phyloP scores from a whole-genome alignment of 1,139 yeast genomes.

The Protomyces arabidopsidicola region DNA sequence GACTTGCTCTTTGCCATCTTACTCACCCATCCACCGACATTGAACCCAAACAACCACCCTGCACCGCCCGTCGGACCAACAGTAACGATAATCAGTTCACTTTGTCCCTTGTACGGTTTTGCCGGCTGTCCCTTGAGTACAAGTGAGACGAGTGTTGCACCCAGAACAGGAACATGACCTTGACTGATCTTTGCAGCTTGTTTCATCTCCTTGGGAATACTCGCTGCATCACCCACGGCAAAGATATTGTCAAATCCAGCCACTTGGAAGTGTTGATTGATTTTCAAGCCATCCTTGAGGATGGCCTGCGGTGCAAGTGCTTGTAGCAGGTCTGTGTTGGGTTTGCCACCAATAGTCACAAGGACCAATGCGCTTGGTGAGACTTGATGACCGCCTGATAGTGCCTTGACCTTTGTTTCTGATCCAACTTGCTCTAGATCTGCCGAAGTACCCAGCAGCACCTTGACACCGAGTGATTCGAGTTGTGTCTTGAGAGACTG shows the following conservation, averaged over 20 bases:
- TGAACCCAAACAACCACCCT: conserved; percentile 21
- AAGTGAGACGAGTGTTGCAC: conserved; percentile 6
- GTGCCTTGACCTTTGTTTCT: neutral
- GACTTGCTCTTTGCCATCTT: conserved; percentile 22
- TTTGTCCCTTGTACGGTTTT: conserved; percentile 7
- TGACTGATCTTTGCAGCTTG: conserved; percentile 17
- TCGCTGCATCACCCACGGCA: conserved; percentile 11
- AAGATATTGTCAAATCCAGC: conserved; percentile 8
- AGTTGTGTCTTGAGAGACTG: conserved; percentile 4
- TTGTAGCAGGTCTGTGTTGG: conserved; percentile 8
- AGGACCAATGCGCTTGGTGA: neutral
- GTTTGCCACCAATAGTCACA: conserved; percentile 11
- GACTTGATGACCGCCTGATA: conserved; percentile 2
- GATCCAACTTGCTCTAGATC: neutral
- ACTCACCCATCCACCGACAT: conserved; percentile 15
- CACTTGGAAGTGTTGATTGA: conserved; percentile 12
- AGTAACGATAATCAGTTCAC: conserved; percentile 19
- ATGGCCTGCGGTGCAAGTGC: conserved; percentile 5
- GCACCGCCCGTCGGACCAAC: conserved; percentile 25
- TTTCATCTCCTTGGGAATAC: conserved; percentile 10
- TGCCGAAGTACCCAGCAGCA: neutral
- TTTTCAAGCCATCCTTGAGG: conserved; percentile 3
- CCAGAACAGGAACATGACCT: conserved; percentile 12
- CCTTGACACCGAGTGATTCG: conserved; percentile 8
- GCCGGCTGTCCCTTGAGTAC: neutral